Base-by-base conservation (phyloP, 768 basidiomycete genomes). In the Boletales sp. region DNA sequence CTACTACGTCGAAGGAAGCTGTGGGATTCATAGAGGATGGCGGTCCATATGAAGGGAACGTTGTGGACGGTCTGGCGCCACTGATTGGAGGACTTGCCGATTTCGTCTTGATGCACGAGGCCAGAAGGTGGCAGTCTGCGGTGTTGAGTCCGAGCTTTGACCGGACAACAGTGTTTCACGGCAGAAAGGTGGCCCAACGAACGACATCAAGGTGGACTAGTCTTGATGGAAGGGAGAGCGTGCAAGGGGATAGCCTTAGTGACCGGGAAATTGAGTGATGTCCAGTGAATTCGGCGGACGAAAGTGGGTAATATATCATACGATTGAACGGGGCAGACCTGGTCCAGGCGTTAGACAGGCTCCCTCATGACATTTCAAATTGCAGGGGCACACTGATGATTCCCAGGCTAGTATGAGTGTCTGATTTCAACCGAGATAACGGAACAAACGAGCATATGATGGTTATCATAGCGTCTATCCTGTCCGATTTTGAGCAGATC, bases 61-160 rank as follows among this genome's bases (percentile, higher is more conserved):
- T 25, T 35, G 38, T 21, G 4, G 40, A 55, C 34, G 33, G 42
- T n/a, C 68, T 82, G 5, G 58, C 68, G 38, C 71, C 75, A n/a
- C 52, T 50, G 37, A 36, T 62, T 38, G 77, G 74, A 18, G 74
- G 75, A 56, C 68, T 64, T 18, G 80, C 83, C 8, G 78, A 84
- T 64, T 81, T 84, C 45, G 77, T 84, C 25, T 67, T 85, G 47
- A 67, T 85, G 46, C 82, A 81, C 56, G 76, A 73, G 35, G 72
- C 72, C 47, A 57, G 61, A 31, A 62, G 68, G 19, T 60, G 80
- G 45, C 76, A 74, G 54, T 70, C 73, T 49, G 76, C 73, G 10
- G 75, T 78, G 17, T 71, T 82, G 32, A 72, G 74, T 57, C 82
- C 83, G 42, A 57, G 60, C 40, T 65, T 65, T 34, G 54, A 57